Conservation (phyloP, 2,329 filamentous ascomycete genomes). For the Furcasterigmium furcatum region DNA sequence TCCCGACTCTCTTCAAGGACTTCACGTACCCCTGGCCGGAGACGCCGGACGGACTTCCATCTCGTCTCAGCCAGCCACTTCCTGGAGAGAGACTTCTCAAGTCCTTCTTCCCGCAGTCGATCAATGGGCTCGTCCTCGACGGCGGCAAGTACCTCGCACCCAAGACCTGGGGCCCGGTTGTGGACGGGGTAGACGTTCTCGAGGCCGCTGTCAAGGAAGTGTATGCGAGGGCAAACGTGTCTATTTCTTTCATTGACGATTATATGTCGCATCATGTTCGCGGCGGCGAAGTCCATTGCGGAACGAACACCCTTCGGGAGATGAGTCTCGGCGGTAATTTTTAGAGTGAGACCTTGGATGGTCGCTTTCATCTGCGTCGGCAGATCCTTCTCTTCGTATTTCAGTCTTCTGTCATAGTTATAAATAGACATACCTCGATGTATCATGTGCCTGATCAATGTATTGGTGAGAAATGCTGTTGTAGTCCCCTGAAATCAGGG, state of each 20-base stretch:
- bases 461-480: too few species aligned
- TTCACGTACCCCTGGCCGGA: not conserved
- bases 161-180: conserved; percentile 21
- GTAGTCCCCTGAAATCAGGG: too few species aligned
- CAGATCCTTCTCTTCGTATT: too few species aligned
- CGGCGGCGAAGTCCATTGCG: conserved; percentile 22
- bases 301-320: conserved; percentile 13
- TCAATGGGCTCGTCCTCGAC: conserved; percentile 18
- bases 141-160: conserved; percentile 15
- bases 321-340: too few species aligned
- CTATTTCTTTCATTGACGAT: conserved; percentile 20
- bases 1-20: conserved; percentile 14
- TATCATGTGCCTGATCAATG: too few species aligned
- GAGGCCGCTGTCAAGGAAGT: conserved; percentile 12
- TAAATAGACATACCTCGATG: too few species aligned
- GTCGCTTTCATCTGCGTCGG: too few species aligned
- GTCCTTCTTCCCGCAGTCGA: conserved; percentile 13
- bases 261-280: conserved; percentile 19
- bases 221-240: conserved; percentile 15
- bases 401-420: too few species aligned
- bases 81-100: conserved; percentile 4
- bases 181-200: conserved; percentile 20
- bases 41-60: not conserved
- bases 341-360: too few species aligned
- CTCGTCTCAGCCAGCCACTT: too few species aligned